Conservation (phyloP, 164 flowering plant species). For the Nymphaea colorata region DNA sequence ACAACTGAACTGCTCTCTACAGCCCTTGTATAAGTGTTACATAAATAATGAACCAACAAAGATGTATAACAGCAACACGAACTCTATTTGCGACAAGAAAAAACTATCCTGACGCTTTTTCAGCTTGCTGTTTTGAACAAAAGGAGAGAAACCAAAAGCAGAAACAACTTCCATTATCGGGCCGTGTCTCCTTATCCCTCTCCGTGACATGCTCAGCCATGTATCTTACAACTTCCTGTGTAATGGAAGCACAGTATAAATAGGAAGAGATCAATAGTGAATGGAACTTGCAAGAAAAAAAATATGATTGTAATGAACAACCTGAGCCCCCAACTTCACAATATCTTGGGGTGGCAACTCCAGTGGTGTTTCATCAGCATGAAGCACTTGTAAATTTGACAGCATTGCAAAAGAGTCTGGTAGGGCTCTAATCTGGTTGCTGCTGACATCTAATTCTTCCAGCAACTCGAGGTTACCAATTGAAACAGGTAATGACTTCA, state of each 20-base stretch:
- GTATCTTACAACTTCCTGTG: conserved; percentile 48
- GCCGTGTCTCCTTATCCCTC: not conserved
- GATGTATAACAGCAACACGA: no score
- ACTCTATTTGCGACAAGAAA: no score
- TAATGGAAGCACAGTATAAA: not conserved
- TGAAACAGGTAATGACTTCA: conserved; percentile 46
- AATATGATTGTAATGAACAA: conserved; percentile 6
- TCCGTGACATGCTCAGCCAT: conserved; percentile 30
- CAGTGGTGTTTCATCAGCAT: conserved; percentile 59
- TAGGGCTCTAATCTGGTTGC: conserved; percentile 40
- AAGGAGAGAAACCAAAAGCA: not conserved
- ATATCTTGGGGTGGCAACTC: conserved; percentile 59
- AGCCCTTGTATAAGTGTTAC: no score
- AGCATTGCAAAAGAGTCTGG: conserved; percentile 59
- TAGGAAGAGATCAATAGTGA: not conserved
- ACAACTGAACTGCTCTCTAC: no score
- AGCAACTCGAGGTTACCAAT: conserved; percentile 63
- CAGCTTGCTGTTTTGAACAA: not conserved
- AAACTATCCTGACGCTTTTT: not conserved
- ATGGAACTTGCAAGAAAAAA: not conserved
- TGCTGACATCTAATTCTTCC: conserved; percentile 63
- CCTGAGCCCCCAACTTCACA: conserved; percentile 57
- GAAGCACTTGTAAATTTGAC: conserved; percentile 43
- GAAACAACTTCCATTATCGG: not conserved
- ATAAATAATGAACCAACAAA: no score